Conservation (phyloP, 768 basidiomycete genomes). For the Russula compacta region DNA sequence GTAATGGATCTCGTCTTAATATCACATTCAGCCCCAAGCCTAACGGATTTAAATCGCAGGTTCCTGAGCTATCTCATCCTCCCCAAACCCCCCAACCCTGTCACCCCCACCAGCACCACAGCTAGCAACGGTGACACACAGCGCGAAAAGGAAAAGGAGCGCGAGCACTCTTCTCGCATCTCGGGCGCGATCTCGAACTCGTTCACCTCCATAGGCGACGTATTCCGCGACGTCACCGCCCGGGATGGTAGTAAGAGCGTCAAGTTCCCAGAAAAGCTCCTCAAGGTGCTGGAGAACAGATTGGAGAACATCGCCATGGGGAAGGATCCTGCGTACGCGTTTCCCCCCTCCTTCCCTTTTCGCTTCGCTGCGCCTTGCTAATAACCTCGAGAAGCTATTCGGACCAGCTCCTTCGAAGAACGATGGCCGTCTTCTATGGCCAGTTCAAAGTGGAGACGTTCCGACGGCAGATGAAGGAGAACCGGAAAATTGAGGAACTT, state of each 20-base stretch:
- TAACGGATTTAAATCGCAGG: slow-evolving; percentile 31
- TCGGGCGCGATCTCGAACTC: slow-evolving; percentile 51
- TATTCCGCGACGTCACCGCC: slow-evolving; percentile 58
- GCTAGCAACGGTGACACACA: slow-evolving; percentile 23
- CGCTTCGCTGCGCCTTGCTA: background rate
- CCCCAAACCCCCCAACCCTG: slow-evolving; percentile 39
- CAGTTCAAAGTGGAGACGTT: slow-evolving; percentile 82
- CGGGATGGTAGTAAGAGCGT: slow-evolving; percentile 74
- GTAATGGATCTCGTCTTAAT: slow-evolving; percentile 37
- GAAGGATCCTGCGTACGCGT: slow-evolving; percentile 74
- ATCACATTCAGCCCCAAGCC: background rate
- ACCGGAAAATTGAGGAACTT: slow-evolving; percentile 94
- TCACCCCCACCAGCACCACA: slow-evolving; percentile 16
- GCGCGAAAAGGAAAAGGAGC: slow-evolving; percentile 39
- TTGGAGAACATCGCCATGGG: slow-evolving; percentile 92
- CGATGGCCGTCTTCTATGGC: slow-evolving; percentile 88
- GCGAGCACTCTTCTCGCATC: slow-evolving; percentile 60
- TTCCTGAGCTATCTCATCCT: slow-evolving; percentile 63
- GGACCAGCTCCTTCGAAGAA: slow-evolving; percentile 81
- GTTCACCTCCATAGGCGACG: slow-evolving; percentile 57
- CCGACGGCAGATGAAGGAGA: slow-evolving; percentile 88
- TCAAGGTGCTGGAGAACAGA: slow-evolving; percentile 85
- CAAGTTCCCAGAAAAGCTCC: slow-evolving; percentile 88
- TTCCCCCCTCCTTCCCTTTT: background rate
- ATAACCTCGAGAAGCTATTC: slow-evolving; percentile 49